A percentile compares a stretch with the other conserved stretches of the same genome.
These are phyloP conservation scores for Candida xyloterini DNA, from an alignment of 805 yeast species.

Conservation along the genomic window DNA sequence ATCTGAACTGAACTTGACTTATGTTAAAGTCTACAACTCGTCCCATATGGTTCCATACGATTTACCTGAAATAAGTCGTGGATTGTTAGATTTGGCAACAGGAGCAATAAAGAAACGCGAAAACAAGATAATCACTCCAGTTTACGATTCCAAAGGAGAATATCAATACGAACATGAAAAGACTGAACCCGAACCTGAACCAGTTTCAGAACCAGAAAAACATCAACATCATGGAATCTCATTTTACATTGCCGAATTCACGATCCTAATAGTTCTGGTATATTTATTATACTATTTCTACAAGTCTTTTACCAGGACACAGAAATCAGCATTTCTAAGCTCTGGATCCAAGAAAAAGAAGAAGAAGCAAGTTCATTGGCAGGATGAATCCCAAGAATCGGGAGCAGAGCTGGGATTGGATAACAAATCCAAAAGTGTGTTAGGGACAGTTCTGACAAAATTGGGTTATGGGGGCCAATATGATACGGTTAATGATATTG, in stretches of 20 bases:
- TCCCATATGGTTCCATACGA: constrained; percentile 96
- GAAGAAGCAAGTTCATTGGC: constrained; percentile 36
- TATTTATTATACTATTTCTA: constrained; percentile 27
- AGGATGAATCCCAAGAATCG: constrained; percentile 23
- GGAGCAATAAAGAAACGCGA: constrained; percentile 31
- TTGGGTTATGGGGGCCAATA: constrained; percentile 39
- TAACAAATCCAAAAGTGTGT: constrained; percentile 7
- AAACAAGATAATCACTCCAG: constrained; percentile 25
- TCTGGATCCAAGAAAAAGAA: constrained; percentile 23
- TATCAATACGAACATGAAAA: constrained; percentile 1
- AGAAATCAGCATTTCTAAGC: constrained; percentile 22
- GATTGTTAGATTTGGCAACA: constrained; percentile 56
- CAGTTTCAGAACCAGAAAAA: constrained; percentile 1
- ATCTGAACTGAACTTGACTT: constrained; percentile 68
- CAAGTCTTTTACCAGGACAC: constrained; percentile 18
- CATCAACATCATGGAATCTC: constrained; percentile 8
- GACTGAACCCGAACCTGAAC: constrained; percentile 4
- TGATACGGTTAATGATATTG: constrained; percentile 39
- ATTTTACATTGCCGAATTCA: constrained; percentile 26
- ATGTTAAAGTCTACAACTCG: constrained; percentile 67
- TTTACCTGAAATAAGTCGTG: constrained; percentile 63
- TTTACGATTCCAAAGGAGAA: constrained; percentile 18
- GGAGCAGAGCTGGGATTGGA: constrained; percentile 4
- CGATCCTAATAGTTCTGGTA: constrained; percentile 20
- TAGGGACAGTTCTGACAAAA: constrained; percentile 24